Percentiles rank a stretch among this genome's conserved stretches.
phyloP scores from a whole-genome alignment of 352 stramenopile genomes.

The Thraustotheca clavata region DNA sequence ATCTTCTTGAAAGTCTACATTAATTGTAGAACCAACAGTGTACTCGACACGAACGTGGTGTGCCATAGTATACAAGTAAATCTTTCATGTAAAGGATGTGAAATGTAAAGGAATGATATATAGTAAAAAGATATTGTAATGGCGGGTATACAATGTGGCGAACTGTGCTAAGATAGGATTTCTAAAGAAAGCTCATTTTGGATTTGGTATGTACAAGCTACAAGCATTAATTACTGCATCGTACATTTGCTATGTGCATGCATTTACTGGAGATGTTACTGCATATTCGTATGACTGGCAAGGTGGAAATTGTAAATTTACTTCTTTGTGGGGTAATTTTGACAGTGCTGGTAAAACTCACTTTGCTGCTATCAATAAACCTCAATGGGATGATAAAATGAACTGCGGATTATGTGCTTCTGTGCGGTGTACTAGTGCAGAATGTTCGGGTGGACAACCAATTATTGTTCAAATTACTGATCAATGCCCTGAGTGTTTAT shows the following conservation, averaged over 20 bases:
- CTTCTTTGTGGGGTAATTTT: neutral
- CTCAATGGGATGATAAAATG: constrained; percentile 17
- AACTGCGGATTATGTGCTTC: constrained; percentile 10
- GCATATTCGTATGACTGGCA: constrained; percentile 9
- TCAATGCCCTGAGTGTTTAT: constrained; percentile 2
- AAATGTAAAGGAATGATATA: too few relatives aligned
- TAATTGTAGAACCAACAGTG: too few relatives aligned
- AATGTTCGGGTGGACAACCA: neutral
- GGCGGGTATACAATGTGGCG: too few relatives aligned
- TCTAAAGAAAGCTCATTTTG: neutral
- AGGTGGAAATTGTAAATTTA: constrained; percentile 13
- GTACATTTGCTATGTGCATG: neutral
- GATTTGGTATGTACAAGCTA: neutral
- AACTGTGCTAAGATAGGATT: too few relatives aligned
- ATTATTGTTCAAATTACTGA: constrained; percentile 12
- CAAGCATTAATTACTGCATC: neutral
- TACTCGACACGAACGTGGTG: too few relatives aligned
- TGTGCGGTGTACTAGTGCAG: constrained; percentile 2
- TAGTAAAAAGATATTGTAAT: too few relatives aligned
- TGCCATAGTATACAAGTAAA: too few relatives aligned
- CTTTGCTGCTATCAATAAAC: constrained; percentile 15
- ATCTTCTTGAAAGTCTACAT: too few relatives aligned
- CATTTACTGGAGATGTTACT: constrained; percentile 13
- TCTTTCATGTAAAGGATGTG: too few relatives aligned
- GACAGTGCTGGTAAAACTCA: constrained; percentile 1